These are phyloP conservation scores for Porodaedalea pini DNA, from an alignment of 1,284 basidiomycete genomes.

Conservation along the genomic window DNA sequence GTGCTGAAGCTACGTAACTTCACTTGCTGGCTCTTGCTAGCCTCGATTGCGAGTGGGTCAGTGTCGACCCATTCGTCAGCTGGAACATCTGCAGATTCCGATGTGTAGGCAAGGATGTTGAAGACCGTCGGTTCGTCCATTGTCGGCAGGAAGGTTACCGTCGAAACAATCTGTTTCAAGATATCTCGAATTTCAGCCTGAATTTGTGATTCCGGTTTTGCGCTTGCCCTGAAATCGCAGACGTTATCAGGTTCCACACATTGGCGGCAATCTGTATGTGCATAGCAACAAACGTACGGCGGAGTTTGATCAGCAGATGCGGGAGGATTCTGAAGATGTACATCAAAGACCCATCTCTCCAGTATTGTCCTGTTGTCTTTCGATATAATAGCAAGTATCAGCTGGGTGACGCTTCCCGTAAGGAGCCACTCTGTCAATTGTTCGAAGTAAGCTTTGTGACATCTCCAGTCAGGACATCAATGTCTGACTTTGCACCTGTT, in stretches of 20 bases:
- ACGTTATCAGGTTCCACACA: neutral
- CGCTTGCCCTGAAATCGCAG: slow-evolving; percentile 36
- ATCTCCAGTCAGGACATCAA: neutral
- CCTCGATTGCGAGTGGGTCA: slow-evolving; percentile 92
- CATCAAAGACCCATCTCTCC: slow-evolving; percentile 98
- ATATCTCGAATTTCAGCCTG: slow-evolving; percentile 97
- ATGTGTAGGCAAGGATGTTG: slow-evolving; percentile 94
- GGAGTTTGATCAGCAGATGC: slow-evolving; percentile 33
- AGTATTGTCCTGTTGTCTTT: slow-evolving; percentile 89
- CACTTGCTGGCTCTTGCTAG: slow-evolving; percentile 95
- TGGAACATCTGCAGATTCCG: slow-evolving; percentile 82
- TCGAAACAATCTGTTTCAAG: slow-evolving; percentile 97
- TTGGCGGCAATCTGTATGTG: neutral
- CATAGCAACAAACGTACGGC: slow-evolving; percentile 12
- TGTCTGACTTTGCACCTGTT: slow-evolving; percentile 82
- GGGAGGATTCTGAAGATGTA: slow-evolving; percentile 72
- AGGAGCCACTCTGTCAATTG: slow-evolving; percentile 79
- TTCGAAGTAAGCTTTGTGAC: neutral
- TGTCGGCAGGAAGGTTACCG: slow-evolving; percentile 92
- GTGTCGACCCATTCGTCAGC: slow-evolving; percentile 93
- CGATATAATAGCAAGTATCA: slow-evolving; percentile 94
- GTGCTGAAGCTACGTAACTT: slow-evolving; percentile 88
- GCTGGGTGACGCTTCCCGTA: slow-evolving; percentile 83
- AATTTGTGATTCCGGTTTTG: slow-evolving; percentile 87
- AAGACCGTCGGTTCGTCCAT: slow-evolving; percentile 94